Evolutionary conservation across 192 early-diverging fungal species (phyloP).

Genomic region (Podila verticillata): DNA sequence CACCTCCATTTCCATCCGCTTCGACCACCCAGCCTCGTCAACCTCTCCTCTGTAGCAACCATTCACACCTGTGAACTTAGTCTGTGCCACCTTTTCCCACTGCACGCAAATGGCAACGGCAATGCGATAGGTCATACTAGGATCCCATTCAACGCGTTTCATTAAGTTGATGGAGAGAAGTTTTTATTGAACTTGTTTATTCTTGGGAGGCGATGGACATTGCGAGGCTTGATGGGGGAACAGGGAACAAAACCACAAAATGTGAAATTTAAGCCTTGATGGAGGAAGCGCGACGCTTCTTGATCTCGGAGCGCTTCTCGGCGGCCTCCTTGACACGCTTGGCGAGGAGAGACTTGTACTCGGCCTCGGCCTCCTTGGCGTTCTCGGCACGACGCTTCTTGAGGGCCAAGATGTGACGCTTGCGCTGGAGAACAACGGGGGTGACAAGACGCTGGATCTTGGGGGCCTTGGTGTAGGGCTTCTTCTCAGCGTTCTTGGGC

Average conservation of each 20-base stretch:
- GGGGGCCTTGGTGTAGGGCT: constrained; percentile 89
- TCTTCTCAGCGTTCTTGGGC: constrained; percentile 84
- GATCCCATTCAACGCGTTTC: no score
- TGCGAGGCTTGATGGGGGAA: no score
- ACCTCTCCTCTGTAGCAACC: no score
- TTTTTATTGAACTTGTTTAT: no score
- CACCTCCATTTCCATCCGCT: no score
- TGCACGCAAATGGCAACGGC: no score
- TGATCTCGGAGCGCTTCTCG: constrained; percentile 82
- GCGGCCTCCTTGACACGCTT: constrained; percentile 96
- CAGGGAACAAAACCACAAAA: neutral
- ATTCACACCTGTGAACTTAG: no score
- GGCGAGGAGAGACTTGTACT: constrained; percentile 88
- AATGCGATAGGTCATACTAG: no score
- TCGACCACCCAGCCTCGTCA: no score
- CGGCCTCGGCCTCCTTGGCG: constrained; percentile 68
- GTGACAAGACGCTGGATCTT: constrained; percentile 98
- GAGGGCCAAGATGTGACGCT: constrained; percentile 83
- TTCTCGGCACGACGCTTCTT: constrained; percentile 82
- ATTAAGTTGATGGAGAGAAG: no score
- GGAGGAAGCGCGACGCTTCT: constrained; percentile 80
- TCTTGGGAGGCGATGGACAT: no score
- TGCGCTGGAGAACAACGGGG: constrained; percentile 91
- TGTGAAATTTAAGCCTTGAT: constrained; percentile 56
- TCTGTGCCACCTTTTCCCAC: no score